Evolutionary conservation across 805 yeast species (phyloP), one percentile per base, ranked within the genome.

Genomic region (Nakazawaea peltata): DNA sequence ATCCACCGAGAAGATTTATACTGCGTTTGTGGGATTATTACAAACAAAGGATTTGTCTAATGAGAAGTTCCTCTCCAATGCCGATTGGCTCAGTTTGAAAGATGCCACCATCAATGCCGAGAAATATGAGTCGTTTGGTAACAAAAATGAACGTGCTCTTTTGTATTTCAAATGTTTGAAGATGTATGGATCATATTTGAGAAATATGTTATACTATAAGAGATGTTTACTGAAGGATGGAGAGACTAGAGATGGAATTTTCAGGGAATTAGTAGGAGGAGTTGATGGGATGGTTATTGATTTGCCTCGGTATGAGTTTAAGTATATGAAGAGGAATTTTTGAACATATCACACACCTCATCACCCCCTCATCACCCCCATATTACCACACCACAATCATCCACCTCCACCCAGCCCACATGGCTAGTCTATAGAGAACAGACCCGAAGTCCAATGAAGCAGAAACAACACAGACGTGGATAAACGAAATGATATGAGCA

Each of bases 21-120:
- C 37, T 4, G 34, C 56, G 19, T 58, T 54, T 41, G 42, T 54
- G 39, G 56, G 55, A 29, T 44, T 58, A 17, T 39, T 57, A 24
- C 39, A 43, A 26, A 67, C 73, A 43, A 76, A 78, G 40, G 71
- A 68, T 23, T 57, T 56, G 30, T 67, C 64, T 33, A 75, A 76
- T 9, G 73, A 71, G 56, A 59, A 56, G 26, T 80, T 77, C 50
- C 77, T 82, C 45, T 87, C 90, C 5, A 77, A 75, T 52, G 90
- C 92, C 9, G 90, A 81, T 57, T 82, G 90, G 90, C 80, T 84
- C 26, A 81, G 90, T 2, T 56, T 83, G 39, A 74, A 88, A 60
- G 87, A 79, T 53, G 84, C 90, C 15, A 82, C 92, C 5, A 63
- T 74, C 28, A 59, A 61, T 40, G 66, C 78, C 4, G 52, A 48